These are phyloP conservation scores for Dactylellina leptospora DNA, from an alignment of 2,329 filamentous ascomycete species.

Conservation along the genomic window DNA sequence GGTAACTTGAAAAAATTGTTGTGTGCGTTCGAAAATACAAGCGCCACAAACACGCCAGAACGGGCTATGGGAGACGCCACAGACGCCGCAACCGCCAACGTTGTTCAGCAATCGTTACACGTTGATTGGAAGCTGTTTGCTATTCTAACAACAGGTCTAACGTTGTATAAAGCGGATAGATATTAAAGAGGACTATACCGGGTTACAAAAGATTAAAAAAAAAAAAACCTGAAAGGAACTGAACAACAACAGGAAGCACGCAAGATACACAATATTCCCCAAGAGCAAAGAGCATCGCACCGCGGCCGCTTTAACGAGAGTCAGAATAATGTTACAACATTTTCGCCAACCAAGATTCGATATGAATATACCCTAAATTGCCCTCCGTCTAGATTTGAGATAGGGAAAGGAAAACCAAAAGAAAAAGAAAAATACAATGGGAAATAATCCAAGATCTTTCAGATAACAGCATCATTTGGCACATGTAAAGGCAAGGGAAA, in stretches of 20 bases:
- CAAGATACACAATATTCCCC: not conserved
- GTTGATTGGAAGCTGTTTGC: too few species aligned
- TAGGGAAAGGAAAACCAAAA: not conserved
- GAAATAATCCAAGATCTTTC: conserved; percentile 19
- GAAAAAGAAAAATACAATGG: not conserved
- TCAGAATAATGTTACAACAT: conserved; percentile 30
- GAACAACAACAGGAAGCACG: too few species aligned
- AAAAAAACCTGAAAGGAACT: not conserved
- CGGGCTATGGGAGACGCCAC: conserved; percentile 17
- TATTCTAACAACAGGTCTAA: not conserved
- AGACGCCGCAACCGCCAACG: conserved; percentile 16
- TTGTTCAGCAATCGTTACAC: too few species aligned
- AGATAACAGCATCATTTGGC: conserved; percentile 1
- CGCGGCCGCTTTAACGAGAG: not conserved
- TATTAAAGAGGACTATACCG: too few species aligned
- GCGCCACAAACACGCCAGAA: conserved; percentile 9
- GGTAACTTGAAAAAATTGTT: conserved; percentile 44
- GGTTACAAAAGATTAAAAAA: not conserved
- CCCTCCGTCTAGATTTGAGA: conserved; percentile 11
- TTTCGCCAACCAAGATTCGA: conserved; percentile 10
- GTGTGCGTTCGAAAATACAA: conserved; percentile 50
- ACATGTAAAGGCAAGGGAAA: conserved; percentile 4
- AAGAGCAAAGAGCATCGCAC: not conserved
- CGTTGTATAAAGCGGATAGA: not conserved
- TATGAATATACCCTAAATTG: not conserved